Conservation (phyloP, 805 yeast species). For the Saccharomyces kudriavzevii region DNA sequence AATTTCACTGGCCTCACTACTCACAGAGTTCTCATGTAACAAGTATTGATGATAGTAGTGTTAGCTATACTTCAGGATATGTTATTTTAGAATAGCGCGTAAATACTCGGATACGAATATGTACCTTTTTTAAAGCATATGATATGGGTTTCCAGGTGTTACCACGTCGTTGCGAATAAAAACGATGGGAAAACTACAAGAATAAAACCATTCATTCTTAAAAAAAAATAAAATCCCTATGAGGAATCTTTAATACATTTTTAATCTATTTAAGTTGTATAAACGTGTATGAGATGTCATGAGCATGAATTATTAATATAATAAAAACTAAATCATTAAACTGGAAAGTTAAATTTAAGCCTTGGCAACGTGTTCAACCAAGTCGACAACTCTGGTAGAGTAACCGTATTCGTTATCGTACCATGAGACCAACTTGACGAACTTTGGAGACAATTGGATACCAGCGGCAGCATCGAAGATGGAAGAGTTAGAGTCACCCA, state of each 20-base stretch:
- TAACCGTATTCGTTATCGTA: slow-evolving; percentile 72
- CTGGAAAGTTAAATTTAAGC: slow-evolving; percentile 11
- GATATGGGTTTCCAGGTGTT: not conserved
- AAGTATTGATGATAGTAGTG: slow-evolving; percentile 57
- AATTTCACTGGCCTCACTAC: slow-evolving; percentile 68
- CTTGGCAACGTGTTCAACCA: slow-evolving; percentile 54
- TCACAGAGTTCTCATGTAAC: slow-evolving; percentile 60
- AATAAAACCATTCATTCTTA: not conserved
- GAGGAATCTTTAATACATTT: not conserved
- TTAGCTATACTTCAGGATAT: slow-evolving; percentile 84
- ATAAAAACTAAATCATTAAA: not conserved
- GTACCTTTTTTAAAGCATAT: not conserved
- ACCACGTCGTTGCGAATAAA: not conserved
- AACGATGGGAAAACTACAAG: too few species aligned
- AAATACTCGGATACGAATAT: not conserved
- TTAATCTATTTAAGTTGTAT: not conserved
- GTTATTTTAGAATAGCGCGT: slow-evolving; percentile 22
- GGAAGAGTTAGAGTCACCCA: slow-evolving; percentile 53
- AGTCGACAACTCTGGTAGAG: slow-evolving; percentile 70
- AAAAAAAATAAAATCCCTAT: not conserved
- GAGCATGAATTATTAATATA: not conserved
- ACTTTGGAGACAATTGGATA: slow-evolving; percentile 60
- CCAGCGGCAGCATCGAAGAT: slow-evolving; percentile 65
- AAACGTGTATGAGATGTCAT: not conserved
- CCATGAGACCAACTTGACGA: slow-evolving; percentile 65